Evolutionary conservation across 305 asterid genomes (phyloP), one percentile per base, ranked within the genome.

Genomic region (Caryopteris hybrid): DNA sequence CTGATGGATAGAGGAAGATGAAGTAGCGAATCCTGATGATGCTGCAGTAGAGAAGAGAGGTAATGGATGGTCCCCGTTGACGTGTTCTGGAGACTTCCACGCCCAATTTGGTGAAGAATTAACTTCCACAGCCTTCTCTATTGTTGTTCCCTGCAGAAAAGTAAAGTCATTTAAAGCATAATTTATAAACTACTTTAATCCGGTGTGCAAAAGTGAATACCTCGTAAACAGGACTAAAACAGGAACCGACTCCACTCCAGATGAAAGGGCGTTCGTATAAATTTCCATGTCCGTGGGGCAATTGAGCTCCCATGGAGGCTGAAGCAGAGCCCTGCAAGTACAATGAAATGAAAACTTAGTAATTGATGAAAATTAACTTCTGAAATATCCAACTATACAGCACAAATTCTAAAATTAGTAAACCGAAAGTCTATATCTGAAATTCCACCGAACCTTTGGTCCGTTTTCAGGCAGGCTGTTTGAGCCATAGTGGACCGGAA

Each of bases 1-100:
- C 72, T 75, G 85, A 61, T 72, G 80, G 76, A 78, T 74, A 38
- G 87, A 78, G 71, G 84, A 70, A 22, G 88, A 73, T 73, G 94
- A 66, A 73, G 78, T 85, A 64, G 83, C 81, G 98, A 91, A 91
- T 91, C 98, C 94, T 89, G 96, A 91, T 91, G 96, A 91, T 91
- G 98, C 98, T 91, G 98, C 98, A 82, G 86, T 78, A 72, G 88
- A 79, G 77, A 86, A 83, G 76, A 85, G 79, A 14, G 82, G 72
- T 64, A 64, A 72, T 22, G 83, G 84, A 58, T 78, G 71, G 69
- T 77, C 72, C 73, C 78, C 81, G 22, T 67, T 51, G 27, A 74
- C 63, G 59, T 64, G 72, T 62, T 70, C 71, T 5, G 57, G 75
- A 39, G 78, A 69, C 38, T 69, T 73, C 85, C 80, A 69, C 31